Evolutionary conservation across 345 rosid species (phyloP).

Genomic region (Lepidium didymum): DNA sequence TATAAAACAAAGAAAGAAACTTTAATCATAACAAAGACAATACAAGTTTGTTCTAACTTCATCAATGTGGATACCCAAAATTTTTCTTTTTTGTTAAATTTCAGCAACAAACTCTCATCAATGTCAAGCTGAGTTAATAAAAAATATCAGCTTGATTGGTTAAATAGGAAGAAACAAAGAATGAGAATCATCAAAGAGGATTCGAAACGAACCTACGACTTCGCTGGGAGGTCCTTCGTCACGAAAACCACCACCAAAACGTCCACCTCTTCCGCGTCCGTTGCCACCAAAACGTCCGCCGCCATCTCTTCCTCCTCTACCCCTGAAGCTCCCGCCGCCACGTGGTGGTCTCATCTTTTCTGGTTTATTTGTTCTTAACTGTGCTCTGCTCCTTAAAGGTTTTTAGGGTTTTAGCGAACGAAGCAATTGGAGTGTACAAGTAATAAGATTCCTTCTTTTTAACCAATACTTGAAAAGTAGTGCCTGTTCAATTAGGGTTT

Average conservation of each 20-base stretch:
- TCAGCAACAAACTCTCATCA: neutral
- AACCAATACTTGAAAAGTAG: neutral
- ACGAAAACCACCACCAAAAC: conserved; percentile 31
- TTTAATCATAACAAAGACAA: conserved; percentile 56
- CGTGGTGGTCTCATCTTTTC: conserved; percentile 55
- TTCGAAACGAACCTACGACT: conserved; percentile 50
- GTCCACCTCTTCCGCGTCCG: conserved; percentile 37
- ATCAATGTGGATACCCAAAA: neutral
- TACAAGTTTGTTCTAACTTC: neutral
- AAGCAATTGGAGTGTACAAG: neutral
- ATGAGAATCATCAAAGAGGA: neutral
- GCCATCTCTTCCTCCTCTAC: conserved; percentile 48
- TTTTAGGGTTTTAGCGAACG: conserved; percentile 15
- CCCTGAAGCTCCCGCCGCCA: conserved; percentile 60
- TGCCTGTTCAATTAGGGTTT: conserved; percentile 26
- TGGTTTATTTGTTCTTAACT: neutral
- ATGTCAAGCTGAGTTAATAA: neutral
- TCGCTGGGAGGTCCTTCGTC: conserved; percentile 91
- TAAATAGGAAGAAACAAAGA: neutral
- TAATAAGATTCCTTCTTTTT: neutral
- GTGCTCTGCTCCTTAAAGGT: conserved; percentile 5
- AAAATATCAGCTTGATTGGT: neutral
- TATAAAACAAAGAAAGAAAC: conserved; percentile 54
- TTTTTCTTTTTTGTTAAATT: neutral
- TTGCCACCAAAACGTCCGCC: conserved; percentile 34